Conservation (phyloP, 805 yeast species). For the Lachancea fermentati region DNA sequence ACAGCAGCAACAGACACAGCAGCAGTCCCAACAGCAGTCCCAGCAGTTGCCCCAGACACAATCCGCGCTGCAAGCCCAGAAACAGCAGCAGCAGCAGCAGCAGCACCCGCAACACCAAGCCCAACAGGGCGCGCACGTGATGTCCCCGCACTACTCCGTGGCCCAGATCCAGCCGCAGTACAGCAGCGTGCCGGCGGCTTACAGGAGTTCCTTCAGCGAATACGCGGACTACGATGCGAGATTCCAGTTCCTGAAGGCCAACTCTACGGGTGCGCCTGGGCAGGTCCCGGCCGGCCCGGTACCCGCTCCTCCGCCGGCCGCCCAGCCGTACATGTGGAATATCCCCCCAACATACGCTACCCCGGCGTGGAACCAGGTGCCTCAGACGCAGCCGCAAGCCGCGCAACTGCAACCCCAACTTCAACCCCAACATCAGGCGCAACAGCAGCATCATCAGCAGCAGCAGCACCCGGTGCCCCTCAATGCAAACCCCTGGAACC, state of each 20-base stretch:
- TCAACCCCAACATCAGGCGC: constrained; percentile 3
- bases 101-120: constrained; percentile 4
- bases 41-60: constrained; percentile 8
- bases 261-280: background rate
- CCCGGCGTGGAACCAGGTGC: no score
- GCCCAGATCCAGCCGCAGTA: background rate
- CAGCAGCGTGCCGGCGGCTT: constrained; percentile 5
- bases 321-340: background rate
- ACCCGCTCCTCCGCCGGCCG: background rate
- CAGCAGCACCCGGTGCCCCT: background rate
- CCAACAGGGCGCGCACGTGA: background rate
- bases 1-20: constrained; percentile 2
- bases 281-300: constrained; percentile 1
- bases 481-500: background rate
- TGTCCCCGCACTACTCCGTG: background rate
- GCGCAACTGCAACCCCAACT: background rate
- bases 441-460: constrained; percentile 1
- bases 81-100: constrained; percentile 8
- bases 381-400: background rate
- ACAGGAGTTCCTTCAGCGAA: background rate
- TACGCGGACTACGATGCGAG: background rate
- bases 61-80: constrained; percentile 7
- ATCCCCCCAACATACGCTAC: background rate
- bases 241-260: background rate
- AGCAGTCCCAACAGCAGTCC: constrained; percentile 9